A percentile compares a stretch with the other conserved stretches of the same genome.
Conservation (phyloP, 371 early-diverging fungal genomes). For the Mucor velutinosus region DNA sequence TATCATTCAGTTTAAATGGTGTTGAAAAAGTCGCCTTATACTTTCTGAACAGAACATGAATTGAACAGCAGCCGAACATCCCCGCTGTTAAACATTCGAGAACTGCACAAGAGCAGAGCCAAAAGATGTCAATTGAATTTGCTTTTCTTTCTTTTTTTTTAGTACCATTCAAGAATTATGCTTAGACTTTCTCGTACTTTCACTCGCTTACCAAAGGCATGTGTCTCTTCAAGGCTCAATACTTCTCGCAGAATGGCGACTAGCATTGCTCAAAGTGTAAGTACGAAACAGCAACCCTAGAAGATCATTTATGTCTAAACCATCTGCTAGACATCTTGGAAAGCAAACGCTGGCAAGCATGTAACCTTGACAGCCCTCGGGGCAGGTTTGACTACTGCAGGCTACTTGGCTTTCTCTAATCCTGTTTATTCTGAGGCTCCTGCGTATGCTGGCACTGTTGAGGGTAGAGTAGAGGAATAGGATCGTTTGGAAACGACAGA, state of each 20-base stretch:
- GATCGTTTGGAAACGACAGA: neutral
- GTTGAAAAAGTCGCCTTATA: neutral
- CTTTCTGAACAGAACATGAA: neutral
- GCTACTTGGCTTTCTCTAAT: conserved; percentile 9
- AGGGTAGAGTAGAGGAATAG: conserved; percentile 22
- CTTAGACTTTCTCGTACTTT: conserved; percentile 6
- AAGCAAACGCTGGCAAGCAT: neutral
- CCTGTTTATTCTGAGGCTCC: conserved; percentile 29
- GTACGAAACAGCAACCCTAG: neutral
- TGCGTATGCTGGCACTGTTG: conserved; percentile 37
- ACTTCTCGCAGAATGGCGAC: neutral
- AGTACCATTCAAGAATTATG: neutral
- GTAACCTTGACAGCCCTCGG: neutral
- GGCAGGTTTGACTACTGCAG: neutral
- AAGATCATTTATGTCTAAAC: neutral
- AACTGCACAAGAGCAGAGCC: neutral
- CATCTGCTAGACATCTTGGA: neutral
- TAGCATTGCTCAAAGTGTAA: neutral
- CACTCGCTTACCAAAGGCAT: neutral
- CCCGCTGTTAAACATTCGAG: neutral
- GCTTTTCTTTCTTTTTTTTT: neutral
- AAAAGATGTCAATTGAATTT: neutral
- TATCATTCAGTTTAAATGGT: neutral
- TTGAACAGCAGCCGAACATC: neutral
- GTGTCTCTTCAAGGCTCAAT: neutral